A percentile compares a stretch with the other conserved stretches of the same genome.
Conservation (phyloP, 2,329 filamentous ascomycete genomes). For the Drechslerella stenobrocha region DNA sequence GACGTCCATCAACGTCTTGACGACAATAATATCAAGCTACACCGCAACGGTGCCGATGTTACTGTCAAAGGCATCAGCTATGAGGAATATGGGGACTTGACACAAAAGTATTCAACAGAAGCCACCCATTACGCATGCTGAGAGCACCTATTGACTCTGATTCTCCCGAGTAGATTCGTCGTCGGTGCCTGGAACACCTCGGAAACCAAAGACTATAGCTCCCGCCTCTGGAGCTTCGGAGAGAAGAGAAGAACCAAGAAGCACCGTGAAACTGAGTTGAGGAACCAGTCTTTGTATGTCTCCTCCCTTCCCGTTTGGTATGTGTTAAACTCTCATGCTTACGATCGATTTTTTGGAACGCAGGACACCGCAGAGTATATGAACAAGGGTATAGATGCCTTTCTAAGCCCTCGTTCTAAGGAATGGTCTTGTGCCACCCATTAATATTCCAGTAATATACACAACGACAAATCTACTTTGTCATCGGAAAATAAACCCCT, state of each 20-base stretch:
- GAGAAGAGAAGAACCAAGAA: not conserved
- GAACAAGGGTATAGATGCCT: too few relatives aligned
- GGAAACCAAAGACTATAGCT: constrained; percentile 36
- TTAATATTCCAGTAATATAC: too few relatives aligned
- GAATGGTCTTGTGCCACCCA: too few relatives aligned
- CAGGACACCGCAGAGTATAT: too few relatives aligned
- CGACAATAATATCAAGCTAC: constrained; percentile 22
- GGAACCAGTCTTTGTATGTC: too few relatives aligned
- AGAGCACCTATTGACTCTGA: not conserved
- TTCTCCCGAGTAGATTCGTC: constrained; percentile 15
- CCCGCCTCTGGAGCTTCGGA: constrained; percentile 4
- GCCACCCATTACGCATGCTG: not conserved
- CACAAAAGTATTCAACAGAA: constrained; percentile 26
- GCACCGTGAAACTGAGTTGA: too few relatives aligned
- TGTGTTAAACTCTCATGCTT: too few relatives aligned
- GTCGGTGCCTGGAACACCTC: constrained; percentile 42
- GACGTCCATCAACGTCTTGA: constrained; percentile 22
- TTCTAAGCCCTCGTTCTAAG: too few relatives aligned
- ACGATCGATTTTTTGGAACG: too few relatives aligned
- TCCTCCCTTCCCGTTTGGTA: too few relatives aligned
- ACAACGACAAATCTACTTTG: too few relatives aligned
- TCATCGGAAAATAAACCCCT: too few relatives aligned
- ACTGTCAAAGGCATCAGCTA: constrained; percentile 32
- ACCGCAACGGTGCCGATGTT: constrained; percentile 35
- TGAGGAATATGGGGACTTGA: constrained; percentile 40